phyloP scores from a whole-genome alignment of 495 filamentous ascomycete species.

The Apodospora peruviana region DNA sequence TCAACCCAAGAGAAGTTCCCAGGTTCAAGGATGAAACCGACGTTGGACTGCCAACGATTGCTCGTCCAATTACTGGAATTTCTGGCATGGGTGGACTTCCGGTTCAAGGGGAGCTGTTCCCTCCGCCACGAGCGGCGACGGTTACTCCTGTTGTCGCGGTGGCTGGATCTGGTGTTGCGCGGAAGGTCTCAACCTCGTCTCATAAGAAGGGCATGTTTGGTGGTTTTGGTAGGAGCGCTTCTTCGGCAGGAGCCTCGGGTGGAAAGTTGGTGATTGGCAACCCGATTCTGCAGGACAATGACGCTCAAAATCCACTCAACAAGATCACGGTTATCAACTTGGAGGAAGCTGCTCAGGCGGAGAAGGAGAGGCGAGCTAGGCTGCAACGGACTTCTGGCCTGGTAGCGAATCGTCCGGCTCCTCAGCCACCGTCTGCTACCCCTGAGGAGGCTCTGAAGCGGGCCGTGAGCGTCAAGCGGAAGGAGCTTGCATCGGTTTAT shows the following conservation, averaged over 20 bases:
- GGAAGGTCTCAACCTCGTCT: constrained; percentile 16
- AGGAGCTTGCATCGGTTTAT: constrained; percentile 28
- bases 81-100: constrained; percentile 12
- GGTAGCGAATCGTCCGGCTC: constrained; percentile 32
- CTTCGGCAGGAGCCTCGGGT: constrained; percentile 19
- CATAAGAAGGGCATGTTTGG: constrained; percentile 29
- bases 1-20: constrained; percentile 26
- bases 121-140: constrained; percentile 10
- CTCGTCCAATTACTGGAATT: constrained; percentile 16
- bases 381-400: constrained; percentile 23
- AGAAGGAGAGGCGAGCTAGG: constrained; percentile 40
- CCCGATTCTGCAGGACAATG: constrained; percentile 40
- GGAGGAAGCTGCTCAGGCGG: constrained; percentile 39
- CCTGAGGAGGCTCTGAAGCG: constrained; percentile 28
- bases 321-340: constrained; percentile 44
- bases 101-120: constrained; percentile 15
- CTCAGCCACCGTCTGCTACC: constrained; percentile 23
- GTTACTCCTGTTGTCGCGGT: too few species aligned
- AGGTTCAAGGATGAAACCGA: constrained; percentile 17
- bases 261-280: constrained; percentile 42
- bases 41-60: constrained; percentile 15
- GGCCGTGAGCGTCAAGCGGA: constrained; percentile 35
- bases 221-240: constrained; percentile 20
- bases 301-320: constrained; percentile 32
- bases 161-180: background rate